phyloP scores from a whole-genome alignment of 139 green algal species.

The Micractinium sp. region DNA sequence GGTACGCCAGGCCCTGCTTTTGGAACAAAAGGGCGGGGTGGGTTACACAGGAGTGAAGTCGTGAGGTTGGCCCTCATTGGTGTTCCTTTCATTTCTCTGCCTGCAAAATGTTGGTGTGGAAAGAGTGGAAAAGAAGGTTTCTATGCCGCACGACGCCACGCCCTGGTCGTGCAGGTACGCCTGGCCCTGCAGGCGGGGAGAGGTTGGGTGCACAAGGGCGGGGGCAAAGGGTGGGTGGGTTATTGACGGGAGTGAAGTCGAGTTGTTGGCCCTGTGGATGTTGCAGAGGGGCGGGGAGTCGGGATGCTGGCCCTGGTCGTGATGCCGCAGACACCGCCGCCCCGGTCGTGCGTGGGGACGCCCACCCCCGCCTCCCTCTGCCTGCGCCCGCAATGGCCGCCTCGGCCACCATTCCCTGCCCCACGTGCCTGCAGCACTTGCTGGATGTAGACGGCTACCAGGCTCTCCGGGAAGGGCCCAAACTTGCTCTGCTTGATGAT shows the following conservation, averaged over 20 bases:
- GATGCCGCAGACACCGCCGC: too few species aligned
- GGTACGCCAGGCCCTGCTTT: slow-evolving; percentile 86
- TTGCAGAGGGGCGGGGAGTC: too few species aligned
- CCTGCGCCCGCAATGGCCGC: not conserved
- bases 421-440: slow-evolving; percentile 60
- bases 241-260: too few species aligned
- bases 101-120: too few species aligned
- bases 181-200: slow-evolving; percentile 73
- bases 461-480: slow-evolving; percentile 88
- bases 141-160: slow-evolving; percentile 96
- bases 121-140: too few species aligned
- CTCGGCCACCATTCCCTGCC: not conserved
- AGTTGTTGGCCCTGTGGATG: too few species aligned
- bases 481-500: slow-evolving; percentile 94
- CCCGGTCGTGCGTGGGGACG: too few species aligned
- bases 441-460: slow-evolving; percentile 91
- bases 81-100: too few species aligned
- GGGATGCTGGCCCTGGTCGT: too few species aligned
- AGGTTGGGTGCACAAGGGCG: not conserved
- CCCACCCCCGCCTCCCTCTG: too few species aligned
- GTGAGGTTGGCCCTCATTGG: too few species aligned
- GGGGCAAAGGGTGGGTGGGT: not conserved
- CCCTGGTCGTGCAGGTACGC: slow-evolving; percentile 94
- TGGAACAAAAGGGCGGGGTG: not conserved
- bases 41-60: too few species aligned